Conservation (phyloP, 2,329 filamentous ascomycete genomes). For the Arthrobotrys musiformis region DNA sequence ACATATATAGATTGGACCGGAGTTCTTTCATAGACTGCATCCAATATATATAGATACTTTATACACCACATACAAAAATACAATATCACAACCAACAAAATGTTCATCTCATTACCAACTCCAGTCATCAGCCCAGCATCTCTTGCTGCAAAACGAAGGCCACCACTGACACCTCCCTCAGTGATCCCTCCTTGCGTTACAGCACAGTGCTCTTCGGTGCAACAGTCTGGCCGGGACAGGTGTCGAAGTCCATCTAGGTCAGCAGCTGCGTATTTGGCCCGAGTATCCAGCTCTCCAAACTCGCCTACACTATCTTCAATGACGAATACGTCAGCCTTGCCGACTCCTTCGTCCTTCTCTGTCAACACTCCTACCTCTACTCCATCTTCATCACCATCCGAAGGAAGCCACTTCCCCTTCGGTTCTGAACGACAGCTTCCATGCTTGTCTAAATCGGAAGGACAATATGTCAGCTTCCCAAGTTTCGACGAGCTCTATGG, state of each 20-base stretch:
- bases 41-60: not conserved
- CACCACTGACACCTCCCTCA: slow-evolving; percentile 65
- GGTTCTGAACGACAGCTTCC: slow-evolving; percentile 50
- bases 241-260: slow-evolving; percentile 62
- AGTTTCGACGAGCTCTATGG: slow-evolving; percentile 76
- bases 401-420: slow-evolving; percentile 61
- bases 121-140: slow-evolving; percentile 51
- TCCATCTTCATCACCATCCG: slow-evolving; percentile 61
- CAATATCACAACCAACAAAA: slow-evolving; percentile 48
- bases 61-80: not conserved
- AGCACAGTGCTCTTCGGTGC: slow-evolving; percentile 62
- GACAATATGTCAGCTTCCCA: slow-evolving; percentile 78
- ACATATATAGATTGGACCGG: slow-evolving; percentile 12
- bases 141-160: slow-evolving; percentile 60
- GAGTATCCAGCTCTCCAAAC: slow-evolving; percentile 61
- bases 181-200: slow-evolving; percentile 65
- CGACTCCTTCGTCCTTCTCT: slow-evolving; percentile 53
- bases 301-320: slow-evolving; percentile 52
- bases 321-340: slow-evolving; percentile 54
- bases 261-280: slow-evolving; percentile 64
- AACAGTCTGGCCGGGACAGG: slow-evolving; percentile 63
- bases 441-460: slow-evolving; percentile 59
- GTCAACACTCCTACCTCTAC: slow-evolving; percentile 61
- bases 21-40: slow-evolving; percentile 14
- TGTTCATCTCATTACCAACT: slow-evolving; percentile 59